Base-by-base conservation (phyloP, 2,329 filamentous ascomycete genomes). In the Tolypocladium tundrense region DNA sequence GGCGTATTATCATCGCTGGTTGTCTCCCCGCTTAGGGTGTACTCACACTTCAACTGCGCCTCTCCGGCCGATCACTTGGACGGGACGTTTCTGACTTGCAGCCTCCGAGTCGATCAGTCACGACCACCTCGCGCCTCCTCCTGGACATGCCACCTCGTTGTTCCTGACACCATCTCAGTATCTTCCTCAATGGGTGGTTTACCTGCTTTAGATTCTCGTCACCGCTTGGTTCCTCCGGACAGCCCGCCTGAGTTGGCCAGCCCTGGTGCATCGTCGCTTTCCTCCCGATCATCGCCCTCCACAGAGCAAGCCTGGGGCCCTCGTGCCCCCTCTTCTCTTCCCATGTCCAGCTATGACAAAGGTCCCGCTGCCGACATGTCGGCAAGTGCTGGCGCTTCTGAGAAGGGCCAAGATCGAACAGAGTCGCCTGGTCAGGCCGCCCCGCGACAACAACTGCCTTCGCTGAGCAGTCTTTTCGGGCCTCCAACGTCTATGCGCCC, bases 341-440 rank as follows among this genome's bases (percentile, higher is more conserved):
- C 79, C 63, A 84, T 84, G 82, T 80, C 80, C 67, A 78, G 74
- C 70, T 79, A 83, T 82, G 81, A 81, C 59, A 77, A 75, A 61
- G 68, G 70, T 62, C 67, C 72, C 61, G 74, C 69, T 66, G 66
- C 70, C 68, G 75, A 77, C 59, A 75, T 78, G 75, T 72, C 72
- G 63, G 59, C 63, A 61, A 71, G 71, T 59, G 74, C 73, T 65
- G 70, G 67, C 54, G 63, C 68, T 21, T 31, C 48, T 56, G 73
- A 75, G 61, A 72, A 73, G 57, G 67, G 67, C 35, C 69, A 70
- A 53, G 62, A 65, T 55, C 72, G 70, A 60, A 70, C 71, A 57
- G 74, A 76, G 59, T 65, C 65, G 53, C 63, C 64, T 53, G 65
- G 58, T 62, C 68, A 65, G 60, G 57, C 63, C 60, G 62, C 67